A percentile compares a stretch with the other conserved stretches of the same genome.
phyloP scores from a whole-genome alignment of 176 grass and related monocot genomes.

The Saccharum officinarum region DNA sequence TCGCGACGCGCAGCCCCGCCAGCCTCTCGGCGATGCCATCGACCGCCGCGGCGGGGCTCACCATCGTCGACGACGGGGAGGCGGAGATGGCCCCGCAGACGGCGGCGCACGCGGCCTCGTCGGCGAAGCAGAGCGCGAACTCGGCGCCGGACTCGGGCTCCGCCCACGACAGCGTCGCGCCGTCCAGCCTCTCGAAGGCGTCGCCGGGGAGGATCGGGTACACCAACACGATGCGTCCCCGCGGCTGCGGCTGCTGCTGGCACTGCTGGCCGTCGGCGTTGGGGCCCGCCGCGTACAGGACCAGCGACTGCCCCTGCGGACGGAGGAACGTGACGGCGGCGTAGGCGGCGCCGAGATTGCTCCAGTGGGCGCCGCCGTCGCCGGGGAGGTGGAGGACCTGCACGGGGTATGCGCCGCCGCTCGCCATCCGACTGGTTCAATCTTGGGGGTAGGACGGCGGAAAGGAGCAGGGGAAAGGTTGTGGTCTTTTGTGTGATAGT shows the following conservation, averaged over 20 bases:
- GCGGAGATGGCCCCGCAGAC: slow-evolving; percentile 28
- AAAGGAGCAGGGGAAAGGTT: not conserved
- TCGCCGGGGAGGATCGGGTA: slow-evolving; percentile 30
- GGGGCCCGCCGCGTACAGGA: slow-evolving; percentile 31
- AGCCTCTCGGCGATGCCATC: slow-evolving; percentile 33
- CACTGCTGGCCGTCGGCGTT: not conserved
- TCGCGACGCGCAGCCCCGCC: slow-evolving; percentile 32
- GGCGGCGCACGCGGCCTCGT: slow-evolving; percentile 31
- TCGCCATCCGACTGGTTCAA: slow-evolving; percentile 10
- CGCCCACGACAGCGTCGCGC: slow-evolving; percentile 32
- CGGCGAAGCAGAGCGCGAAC: slow-evolving; percentile 37
- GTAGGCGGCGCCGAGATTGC: slow-evolving; percentile 27
- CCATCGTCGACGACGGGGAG: not conserved
- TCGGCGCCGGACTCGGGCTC: slow-evolving; percentile 21
- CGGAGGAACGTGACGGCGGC: slow-evolving; percentile 33
- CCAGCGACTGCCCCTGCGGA: slow-evolving; percentile 36
- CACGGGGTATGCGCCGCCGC: slow-evolving; percentile 11
- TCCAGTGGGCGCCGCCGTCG: slow-evolving; percentile 17
- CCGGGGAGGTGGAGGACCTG: slow-evolving; percentile 29
- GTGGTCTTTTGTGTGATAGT: too few species aligned
- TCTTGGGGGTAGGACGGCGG: not conserved
- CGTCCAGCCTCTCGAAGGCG: slow-evolving; percentile 34
- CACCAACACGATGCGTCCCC: slow-evolving; percentile 29
- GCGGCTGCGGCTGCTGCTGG: not conserved
- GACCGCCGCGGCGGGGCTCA: not conserved